phyloP scores from a whole-genome alignment of 1,284 basidiomycete genomes.

The Athelia psychrophila region DNA sequence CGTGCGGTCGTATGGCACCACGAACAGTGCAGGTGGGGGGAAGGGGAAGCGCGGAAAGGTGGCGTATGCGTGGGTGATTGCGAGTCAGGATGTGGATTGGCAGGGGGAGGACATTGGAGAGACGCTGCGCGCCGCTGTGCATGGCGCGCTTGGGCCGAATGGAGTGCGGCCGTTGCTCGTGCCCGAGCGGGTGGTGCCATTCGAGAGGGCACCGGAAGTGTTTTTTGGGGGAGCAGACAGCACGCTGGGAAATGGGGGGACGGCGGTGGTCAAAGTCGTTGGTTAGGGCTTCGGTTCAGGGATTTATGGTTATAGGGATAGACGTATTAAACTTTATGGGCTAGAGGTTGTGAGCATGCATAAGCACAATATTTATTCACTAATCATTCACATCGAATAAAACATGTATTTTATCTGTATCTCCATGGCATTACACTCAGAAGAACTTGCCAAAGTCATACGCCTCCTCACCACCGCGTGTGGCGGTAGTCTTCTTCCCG shows the following conservation, averaged over 20 bases:
- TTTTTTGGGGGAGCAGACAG: constrained; percentile 21
- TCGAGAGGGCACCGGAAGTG: constrained; percentile 36
- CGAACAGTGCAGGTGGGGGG: constrained; percentile 5
- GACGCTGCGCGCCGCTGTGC: constrained; percentile 54
- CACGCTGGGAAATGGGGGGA: constrained; percentile 32
- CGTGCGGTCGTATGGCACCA: neutral
- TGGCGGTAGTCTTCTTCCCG: constrained; percentile 21
- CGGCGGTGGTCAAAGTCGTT: constrained; percentile 35
- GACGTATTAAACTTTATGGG: too few relatives aligned
- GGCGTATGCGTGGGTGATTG: constrained; percentile 73
- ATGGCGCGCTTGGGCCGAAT: constrained; percentile 41
- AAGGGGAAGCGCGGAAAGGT: constrained; percentile 36
- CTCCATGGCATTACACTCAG: constrained; percentile 12
- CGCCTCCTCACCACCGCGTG: constrained; percentile 30
- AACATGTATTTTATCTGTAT: too few relatives aligned
- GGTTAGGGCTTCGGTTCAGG: constrained; percentile 12
- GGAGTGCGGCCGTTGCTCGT: constrained; percentile 41
- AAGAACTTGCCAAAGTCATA: constrained; percentile 60
- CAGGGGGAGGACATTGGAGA: constrained; percentile 74
- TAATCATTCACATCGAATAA: too few relatives aligned
- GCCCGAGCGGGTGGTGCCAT: constrained; percentile 29
- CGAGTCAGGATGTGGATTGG: constrained; percentile 73
- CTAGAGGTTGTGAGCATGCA: too few relatives aligned
- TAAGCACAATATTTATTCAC: too few relatives aligned
- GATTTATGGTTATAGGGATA: neutral